Percentiles rank a stretch among this genome's conserved stretches.
Conservation (phyloP, 164 flowering plant species). For the Aristolochia fimbriata region DNA sequence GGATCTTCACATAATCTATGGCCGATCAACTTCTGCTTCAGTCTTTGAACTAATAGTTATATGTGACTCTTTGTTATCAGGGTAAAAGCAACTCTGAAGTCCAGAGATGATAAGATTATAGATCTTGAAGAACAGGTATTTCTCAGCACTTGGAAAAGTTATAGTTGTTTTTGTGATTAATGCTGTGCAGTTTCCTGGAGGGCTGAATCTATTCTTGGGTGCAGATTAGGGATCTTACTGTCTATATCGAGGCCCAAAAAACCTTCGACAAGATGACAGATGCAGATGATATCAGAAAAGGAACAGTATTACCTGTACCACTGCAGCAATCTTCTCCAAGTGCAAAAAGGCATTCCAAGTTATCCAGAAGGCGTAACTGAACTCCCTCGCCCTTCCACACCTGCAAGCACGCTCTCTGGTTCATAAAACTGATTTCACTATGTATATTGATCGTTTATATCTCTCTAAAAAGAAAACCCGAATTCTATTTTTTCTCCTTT, state of each 20-base stretch:
- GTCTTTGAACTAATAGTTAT: too few species aligned
- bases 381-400: too few species aligned
- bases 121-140: constrained; percentile 90
- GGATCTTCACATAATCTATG: too few species aligned
- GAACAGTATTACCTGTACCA: constrained; percentile 62
- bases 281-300: constrained; percentile 56
- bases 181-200: background rate
- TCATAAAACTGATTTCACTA: background rate
- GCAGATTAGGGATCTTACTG: constrained; percentile 75
- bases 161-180: background rate
- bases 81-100: constrained; percentile 25
- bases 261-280: constrained; percentile 44
- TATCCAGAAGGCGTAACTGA: constrained; percentile 43
- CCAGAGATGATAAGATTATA: constrained; percentile 44
- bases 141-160: background rate
- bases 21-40: too few species aligned
- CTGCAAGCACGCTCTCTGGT: background rate
- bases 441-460: too few species aligned
- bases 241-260: constrained; percentile 71
- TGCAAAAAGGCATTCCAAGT: constrained; percentile 32
- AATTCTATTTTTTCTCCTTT: too few species aligned
- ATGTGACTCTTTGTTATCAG: constrained; percentile 13
- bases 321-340: constrained; percentile 28
- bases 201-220: background rate
- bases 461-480: background rate